Evolutionary conservation across 768 basidiomycete species (phyloP).

Genomic region (Lepiota venenata): DNA sequence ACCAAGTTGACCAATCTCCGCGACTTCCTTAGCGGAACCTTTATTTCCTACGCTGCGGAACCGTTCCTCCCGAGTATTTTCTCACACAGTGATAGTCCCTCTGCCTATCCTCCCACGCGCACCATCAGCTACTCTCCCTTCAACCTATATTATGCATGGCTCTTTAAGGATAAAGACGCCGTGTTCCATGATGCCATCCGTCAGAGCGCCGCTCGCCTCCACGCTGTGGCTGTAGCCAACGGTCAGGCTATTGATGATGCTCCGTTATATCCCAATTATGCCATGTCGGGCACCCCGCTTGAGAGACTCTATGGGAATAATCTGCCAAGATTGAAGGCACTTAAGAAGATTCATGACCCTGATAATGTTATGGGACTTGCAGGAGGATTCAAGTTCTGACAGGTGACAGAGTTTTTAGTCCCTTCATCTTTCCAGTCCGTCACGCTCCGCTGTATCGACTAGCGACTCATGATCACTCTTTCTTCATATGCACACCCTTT

Average conservation of each 20-base stretch:
- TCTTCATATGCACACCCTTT: background rate
- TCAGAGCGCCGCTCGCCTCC: conserved; percentile 36
- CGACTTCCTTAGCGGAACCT: conserved; percentile 20
- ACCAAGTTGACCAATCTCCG: conserved; percentile 15
- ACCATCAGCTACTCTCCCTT: conserved; percentile 36
- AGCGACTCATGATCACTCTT: background rate
- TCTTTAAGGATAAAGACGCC: conserved; percentile 31
- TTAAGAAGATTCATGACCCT: conserved; percentile 52
- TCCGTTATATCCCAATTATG: conserved; percentile 59
- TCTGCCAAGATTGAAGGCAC: conserved; percentile 31
- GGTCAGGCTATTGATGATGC: conserved; percentile 36
- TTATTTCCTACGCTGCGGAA: conserved; percentile 48
- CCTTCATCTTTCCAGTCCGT: background rate
- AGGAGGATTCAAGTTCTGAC: conserved; percentile 58
- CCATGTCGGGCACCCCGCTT: conserved; percentile 47
- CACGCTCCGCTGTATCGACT: background rate
- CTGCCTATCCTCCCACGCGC: conserved; percentile 49
- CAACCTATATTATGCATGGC: conserved; percentile 48
- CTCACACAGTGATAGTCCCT: conserved; percentile 29
- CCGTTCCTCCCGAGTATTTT: conserved; percentile 43
- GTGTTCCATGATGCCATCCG: conserved; percentile 36
- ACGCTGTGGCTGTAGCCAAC: conserved; percentile 31
- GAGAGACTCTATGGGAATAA: conserved; percentile 49
- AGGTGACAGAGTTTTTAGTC: background rate
- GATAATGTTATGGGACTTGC: conserved; percentile 59